Base-by-base conservation (phyloP, 805 yeast species). In the Ogataea thermomethanolica region DNA sequence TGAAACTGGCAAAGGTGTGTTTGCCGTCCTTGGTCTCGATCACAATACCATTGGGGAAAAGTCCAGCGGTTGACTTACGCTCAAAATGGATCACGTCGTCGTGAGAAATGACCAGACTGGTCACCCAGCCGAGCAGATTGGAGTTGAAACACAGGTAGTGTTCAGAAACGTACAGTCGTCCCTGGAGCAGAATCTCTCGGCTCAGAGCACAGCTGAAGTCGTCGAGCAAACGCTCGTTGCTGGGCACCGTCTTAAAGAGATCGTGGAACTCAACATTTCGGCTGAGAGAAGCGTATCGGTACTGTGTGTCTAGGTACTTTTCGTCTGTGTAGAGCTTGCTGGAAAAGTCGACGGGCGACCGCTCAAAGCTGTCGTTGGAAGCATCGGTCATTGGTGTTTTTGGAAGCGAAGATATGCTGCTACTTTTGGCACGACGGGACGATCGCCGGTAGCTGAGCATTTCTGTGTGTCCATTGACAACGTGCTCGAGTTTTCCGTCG, bases 151-250 rank as follows among this genome's bases (percentile, higher is more conserved):
- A 87, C 4, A 91, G 56, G 54, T 82, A 78, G 37, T 75, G 73
- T 48, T 86, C 90, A 13, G 95, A 77, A 7, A 93, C 72, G 57
- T 86, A 93, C 21, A 93, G 53, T 36, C 95, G 70, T 3, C 99
- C 99, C 56, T 93, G 97, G 8, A 88, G 65, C 24, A 91, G 67
- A 35, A 89, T 86, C 48, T 91, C 98, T 45, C 88, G 70, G 48
- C 90, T 83, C 39, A 91, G 65, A 0, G 97, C 96, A 68, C 98
- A 93, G 21, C 87, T 78, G 54, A 84, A 90, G 53, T 89, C 97
- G 54, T 88, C 96, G 25, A 91, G 59, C 11, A 91, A 65, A 36
- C 82, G 67, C 54, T 91, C 97, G 33, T 78, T 73, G 17, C 65
- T 64, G 2, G 90, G 84, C 2, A 88, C 66, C 7, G 79, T 70